These are phyloP conservation scores for Phtheirospermum japonicum DNA, from an alignment of 257 asterid genomes.

Conservation along the genomic window DNA sequence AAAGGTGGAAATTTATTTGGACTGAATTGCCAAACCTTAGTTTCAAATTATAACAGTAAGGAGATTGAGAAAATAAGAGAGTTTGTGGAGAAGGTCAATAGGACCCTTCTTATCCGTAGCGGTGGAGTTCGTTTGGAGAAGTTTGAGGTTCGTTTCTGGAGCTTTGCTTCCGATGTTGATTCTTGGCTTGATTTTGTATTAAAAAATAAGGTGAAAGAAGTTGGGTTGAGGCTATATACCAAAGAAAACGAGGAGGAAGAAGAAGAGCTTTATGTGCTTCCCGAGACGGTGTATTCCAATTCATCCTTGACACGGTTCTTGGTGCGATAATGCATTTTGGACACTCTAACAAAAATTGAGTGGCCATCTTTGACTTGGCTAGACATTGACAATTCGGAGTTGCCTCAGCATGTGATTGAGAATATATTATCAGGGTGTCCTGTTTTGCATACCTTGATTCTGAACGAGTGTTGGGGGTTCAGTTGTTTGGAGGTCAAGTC, in stretches of 20 bases:
- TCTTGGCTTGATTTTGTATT: neutral
- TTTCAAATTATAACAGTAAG: neutral
- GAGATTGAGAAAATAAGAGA: neutral
- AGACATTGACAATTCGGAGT: neutral
- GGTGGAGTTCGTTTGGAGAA: neutral
- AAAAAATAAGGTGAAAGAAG: neutral
- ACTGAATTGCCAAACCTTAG: neutral
- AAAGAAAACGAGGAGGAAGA: too few relatives aligned
- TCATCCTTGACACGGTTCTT: conserved; percentile 2
- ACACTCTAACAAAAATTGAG: neutral
- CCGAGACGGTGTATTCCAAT: conserved; percentile 7
- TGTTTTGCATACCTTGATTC: neutral
- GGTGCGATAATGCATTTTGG: neutral
- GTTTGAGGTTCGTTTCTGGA: neutral
- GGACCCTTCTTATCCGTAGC: neutral
- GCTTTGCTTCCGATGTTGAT: neutral
- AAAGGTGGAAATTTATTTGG: conserved; percentile 22
- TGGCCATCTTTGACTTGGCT: conserved; percentile 7
- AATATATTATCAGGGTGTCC: conserved; percentile 20
- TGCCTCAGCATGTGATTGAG: neutral
- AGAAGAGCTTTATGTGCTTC: neutral
- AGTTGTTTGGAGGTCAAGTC: neutral
- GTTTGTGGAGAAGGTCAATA: conserved; percentile 5
- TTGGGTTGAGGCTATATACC: neutral
- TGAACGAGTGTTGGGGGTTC: neutral